Evolutionary conservation across 2,329 filamentous ascomycete genomes (phyloP).

Genomic region (Aspergillus sp.): DNA sequence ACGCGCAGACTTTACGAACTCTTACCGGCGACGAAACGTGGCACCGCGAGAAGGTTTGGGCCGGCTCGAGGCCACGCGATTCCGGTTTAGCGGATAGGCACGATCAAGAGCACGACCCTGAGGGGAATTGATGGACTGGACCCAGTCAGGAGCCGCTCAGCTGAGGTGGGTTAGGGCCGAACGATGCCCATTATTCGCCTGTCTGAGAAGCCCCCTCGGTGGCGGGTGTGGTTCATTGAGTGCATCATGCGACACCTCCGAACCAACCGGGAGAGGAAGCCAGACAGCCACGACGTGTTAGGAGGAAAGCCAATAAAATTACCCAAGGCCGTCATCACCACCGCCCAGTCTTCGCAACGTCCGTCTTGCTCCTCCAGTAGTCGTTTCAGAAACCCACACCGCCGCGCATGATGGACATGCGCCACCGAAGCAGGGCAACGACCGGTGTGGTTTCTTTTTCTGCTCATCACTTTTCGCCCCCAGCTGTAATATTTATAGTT

Average conservation of each 20-base stretch:
- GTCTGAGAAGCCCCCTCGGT: background rate
- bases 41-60: constrained; percentile 91
- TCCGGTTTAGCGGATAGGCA: constrained; percentile 67
- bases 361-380: too few relatives aligned
- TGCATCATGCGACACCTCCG: background rate
- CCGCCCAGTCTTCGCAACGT: too few relatives aligned
- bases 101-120: background rate
- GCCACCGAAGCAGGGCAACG: background rate
- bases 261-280: background rate
- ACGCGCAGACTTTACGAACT: constrained; percentile 81
- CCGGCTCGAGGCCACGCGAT: constrained; percentile 78
- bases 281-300: background rate
- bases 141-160: constrained; percentile 11
- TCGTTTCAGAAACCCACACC: background rate
- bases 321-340: too few relatives aligned
- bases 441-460: background rate
- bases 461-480: background rate
- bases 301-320: background rate
- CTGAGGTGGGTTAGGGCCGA: constrained; percentile 3
- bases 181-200: constrained; percentile 2
- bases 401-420: background rate
- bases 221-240: too few relatives aligned
- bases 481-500: background rate
- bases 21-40: constrained; percentile 87
- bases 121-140: constrained; percentile 3